Percentiles rank a stretch among this genome's conserved stretches.
Conservation (phyloP, 2,329 filamentous ascomycete species). For the Stenocarpella maydis region DNA sequence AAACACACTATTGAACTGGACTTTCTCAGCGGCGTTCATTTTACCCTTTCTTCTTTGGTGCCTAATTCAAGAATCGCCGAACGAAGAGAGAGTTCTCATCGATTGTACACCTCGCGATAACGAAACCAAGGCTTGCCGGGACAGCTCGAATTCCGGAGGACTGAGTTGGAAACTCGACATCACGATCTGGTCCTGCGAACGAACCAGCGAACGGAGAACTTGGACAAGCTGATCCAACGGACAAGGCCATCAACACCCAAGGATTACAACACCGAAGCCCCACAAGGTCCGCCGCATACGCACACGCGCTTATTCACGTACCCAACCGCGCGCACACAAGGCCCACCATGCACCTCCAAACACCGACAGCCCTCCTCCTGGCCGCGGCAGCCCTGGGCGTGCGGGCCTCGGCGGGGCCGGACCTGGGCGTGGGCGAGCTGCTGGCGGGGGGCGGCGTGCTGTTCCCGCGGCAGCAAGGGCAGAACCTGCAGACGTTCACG, state of each 20-base stretch:
- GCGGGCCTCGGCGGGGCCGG: conserved; percentile 33
- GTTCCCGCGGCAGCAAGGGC: conserved; percentile 42
- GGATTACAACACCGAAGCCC: neutral
- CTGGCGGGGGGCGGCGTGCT: conserved; percentile 46
- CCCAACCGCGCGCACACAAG: neutral
- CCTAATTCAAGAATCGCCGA: neutral
- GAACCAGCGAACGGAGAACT: neutral
- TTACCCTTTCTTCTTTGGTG: neutral
- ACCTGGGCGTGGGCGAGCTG: conserved; percentile 44
- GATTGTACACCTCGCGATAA: neutral
- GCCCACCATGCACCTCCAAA: conserved; percentile 15
- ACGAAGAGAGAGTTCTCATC: neutral
- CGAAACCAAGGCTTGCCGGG: neutral
- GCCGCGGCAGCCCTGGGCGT: conserved; percentile 12
- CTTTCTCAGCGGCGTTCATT: conserved; percentile 7
- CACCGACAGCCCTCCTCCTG: conserved; percentile 9
- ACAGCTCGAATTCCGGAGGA: neutral
- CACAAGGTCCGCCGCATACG: neutral
- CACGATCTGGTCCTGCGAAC: neutral
- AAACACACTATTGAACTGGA: neutral
- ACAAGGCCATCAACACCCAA: neutral
- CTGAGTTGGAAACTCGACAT: neutral
- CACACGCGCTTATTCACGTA: neutral
- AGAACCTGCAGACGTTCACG: conserved; percentile 53
- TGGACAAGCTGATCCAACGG: neutral